Base-by-base conservation (phyloP, 108 stramenopile genomes). In the Phaeodactylum tricornutum region DNA sequence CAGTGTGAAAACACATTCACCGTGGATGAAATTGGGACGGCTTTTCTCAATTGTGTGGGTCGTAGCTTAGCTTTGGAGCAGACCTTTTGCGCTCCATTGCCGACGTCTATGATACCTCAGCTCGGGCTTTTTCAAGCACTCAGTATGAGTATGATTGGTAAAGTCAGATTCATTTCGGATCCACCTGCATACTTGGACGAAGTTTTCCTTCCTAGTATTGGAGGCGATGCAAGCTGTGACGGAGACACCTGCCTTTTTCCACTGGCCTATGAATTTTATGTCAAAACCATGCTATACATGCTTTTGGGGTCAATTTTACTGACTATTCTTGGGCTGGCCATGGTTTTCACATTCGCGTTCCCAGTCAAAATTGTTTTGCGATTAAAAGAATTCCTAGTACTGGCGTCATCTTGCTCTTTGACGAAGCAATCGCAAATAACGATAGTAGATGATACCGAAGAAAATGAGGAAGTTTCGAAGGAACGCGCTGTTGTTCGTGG, bases 41-140 rank as follows among this genome's bases (percentile, higher is more conserved):
- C 19, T 6, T 63, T 75, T 26, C 44, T 75, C 5, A 43, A 71
- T 20, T 71, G 69, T 20, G 53, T 65, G 21, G 74, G 74, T 35
- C 49, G 63, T 27, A 17, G 34, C 19, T 30, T 71, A 0, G 52
- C 44, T 17, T 16, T 3, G 4, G 12, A 16, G 7, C 3, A 16
- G 7, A 6, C 54, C 30, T 52, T 40, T 9, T 72, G 71, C 21
- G 38, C 50, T 29, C 51, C 71, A 11, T 29, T 43, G 6, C n/a
- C 29, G 26, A 64, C 59, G 17, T 47, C 67, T n/a, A 48, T 77
- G 14, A 40, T 72, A 1, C 69, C 75, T 3, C 75, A 77, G 35
- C 37, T 72, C 16, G 71, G 71, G 1, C 36, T 77, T 6, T 77
- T 69, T 32, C 67, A 77, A 8, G 31, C 43, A 11, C 53, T 77